Evolutionary conservation across 129 eudicot species (phyloP), one percentile per base, ranked within the genome.

Genomic region (Lactuca saligna): DNA sequence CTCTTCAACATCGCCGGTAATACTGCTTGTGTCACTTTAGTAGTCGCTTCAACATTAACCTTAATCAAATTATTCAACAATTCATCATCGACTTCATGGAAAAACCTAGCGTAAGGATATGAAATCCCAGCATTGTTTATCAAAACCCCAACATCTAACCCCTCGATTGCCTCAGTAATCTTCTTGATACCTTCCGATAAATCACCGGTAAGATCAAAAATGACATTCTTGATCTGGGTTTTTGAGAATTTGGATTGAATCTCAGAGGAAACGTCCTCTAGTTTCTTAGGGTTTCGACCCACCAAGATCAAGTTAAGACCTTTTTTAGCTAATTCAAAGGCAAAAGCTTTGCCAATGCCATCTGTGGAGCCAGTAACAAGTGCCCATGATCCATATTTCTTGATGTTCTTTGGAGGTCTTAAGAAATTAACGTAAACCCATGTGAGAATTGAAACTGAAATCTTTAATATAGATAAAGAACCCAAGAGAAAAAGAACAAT

Each of bases 331-430:
- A 90, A 80, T 63, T 87, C 88, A 61, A 90, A 84, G 51, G 97
- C 97, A 41, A 90, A 90, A 58, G 87, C 91, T 63, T 88, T 91
- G 3, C 97, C 97, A 53, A 91, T 88, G 25, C 97, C 96, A 66
- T 91, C 97, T 25, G 93, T 91, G 33, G 97, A 89, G 5, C 96
- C 97, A 33, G 97, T 91, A 44, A 91, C 71, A 17, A 91, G 72
- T 1, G 97, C 97, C 97, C 97, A 91, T 1, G 97, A 88, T 12
- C 97, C 97, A 69, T 91, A 88, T 65, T 88, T 85, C 54, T 51
- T 72, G 32, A 72, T 38, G 63, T 72, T 72, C 17, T 72, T 72
- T 12, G 77, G 59, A 29, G 95, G 89, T 74, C 97, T 78, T 25
- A 90, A 56, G 77, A 90, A 87, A 80, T 79, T 76, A 64, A 85